Evolutionary conservation across 2,329 filamentous ascomycete species (phyloP).

Genomic region (Exophiala viscosa): DNA sequence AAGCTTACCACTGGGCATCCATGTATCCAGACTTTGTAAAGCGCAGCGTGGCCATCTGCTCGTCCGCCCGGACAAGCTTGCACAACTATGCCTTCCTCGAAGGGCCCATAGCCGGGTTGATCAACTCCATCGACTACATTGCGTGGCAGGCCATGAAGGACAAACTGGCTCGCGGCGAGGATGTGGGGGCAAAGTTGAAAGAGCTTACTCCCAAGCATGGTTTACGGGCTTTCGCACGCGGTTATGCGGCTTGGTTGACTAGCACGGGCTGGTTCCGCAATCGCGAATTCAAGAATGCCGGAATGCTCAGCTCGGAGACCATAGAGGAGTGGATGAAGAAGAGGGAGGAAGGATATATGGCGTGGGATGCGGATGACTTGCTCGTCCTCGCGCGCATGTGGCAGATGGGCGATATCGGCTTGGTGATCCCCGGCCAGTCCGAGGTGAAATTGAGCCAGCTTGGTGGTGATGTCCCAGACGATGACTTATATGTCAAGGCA

Average conservation of each 20-base stretch:
- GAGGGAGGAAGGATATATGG: constrained; percentile 31
- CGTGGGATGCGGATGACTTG: constrained; percentile 46
- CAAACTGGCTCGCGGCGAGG: constrained; percentile 22
- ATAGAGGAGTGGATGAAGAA: constrained; percentile 38
- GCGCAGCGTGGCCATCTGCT: constrained; percentile 45
- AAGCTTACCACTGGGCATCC: constrained; percentile 46
- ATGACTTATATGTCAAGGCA: constrained; percentile 23
- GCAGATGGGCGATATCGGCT: constrained; percentile 42
- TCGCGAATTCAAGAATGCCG: constrained; percentile 35
- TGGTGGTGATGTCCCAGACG: constrained; percentile 17
- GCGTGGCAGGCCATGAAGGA: constrained; percentile 26
- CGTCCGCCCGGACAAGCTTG: constrained; percentile 43
- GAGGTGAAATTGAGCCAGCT: constrained; percentile 23
- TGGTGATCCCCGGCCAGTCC: constrained; percentile 17
- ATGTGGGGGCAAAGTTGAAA: constrained; percentile 30
- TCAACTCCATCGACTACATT: constrained; percentile 41
- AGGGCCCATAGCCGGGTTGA: constrained; percentile 44
- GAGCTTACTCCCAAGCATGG: constrained; percentile 35
- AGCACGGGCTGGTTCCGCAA: constrained; percentile 47
- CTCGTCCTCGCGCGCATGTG: constrained; percentile 44
- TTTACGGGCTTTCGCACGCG: constrained; percentile 44
- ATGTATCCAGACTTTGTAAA: constrained; percentile 44
- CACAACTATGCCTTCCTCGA: constrained; percentile 50
- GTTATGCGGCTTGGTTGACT: constrained; percentile 48
- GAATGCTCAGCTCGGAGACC: constrained; percentile 32